Conservation (phyloP, 2,329 filamentous ascomycete genomes). For the Trichoderma sp. region DNA sequence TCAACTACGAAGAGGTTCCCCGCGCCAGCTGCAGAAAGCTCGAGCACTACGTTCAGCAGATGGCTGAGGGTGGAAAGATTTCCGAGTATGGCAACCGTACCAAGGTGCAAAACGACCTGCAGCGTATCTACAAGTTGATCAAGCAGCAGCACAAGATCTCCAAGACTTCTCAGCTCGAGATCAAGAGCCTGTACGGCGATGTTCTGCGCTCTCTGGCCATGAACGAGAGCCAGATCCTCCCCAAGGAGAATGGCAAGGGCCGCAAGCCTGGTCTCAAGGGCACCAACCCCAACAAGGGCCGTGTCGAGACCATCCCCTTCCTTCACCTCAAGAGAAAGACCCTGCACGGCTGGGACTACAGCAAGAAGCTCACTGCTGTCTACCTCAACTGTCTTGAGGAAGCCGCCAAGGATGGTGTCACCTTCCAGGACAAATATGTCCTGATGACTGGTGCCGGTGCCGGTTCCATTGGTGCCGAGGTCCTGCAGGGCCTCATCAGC, state of each 20-base stretch:
- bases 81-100: constrained; percentile 97
- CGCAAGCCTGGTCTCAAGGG: constrained; percentile 52
- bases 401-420: constrained; percentile 82
- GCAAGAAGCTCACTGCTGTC: constrained; percentile 92
- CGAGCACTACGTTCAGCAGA: constrained; percentile 96
- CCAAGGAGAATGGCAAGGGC: constrained; percentile 73
- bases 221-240: constrained; percentile 97
- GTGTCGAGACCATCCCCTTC: constrained; percentile 97
- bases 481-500: constrained; percentile 91
- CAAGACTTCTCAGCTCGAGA: constrained; percentile 92
- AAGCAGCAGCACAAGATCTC: constrained; percentile 97
- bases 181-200: constrained; percentile 91
- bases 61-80: constrained; percentile 97
- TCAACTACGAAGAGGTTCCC: constrained; percentile 86
- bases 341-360: constrained; percentile 96
- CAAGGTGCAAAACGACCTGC: constrained; percentile 94
- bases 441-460: constrained; percentile 98
- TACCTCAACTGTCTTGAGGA: constrained; percentile 92
- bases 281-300: constrained; percentile 69
- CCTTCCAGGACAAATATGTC: constrained; percentile 90
- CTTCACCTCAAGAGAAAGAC: constrained; percentile 93
- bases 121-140: constrained; percentile 96
- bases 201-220: constrained; percentile 91
- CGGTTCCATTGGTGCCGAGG: constrained; percentile 95
- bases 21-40: constrained; percentile 90